Conservation (phyloP, 768 basidiomycete genomes). For the Calocybe indica region DNA sequence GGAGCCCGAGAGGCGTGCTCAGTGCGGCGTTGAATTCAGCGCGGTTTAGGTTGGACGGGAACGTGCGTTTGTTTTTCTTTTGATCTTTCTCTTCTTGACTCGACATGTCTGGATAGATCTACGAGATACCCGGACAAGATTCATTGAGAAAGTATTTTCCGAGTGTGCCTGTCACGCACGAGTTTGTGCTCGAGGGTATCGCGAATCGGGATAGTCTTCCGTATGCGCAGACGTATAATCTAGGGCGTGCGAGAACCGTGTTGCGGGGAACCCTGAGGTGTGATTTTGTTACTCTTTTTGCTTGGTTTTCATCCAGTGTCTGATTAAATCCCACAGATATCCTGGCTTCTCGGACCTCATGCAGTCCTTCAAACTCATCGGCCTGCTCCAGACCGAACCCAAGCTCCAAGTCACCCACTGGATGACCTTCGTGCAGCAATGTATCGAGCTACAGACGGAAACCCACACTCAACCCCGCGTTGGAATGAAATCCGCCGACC, state of each 20-base stretch:
- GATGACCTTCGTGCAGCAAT: constrained; percentile 25
- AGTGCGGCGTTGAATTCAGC: constrained; percentile 75
- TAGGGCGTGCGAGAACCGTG: constrained; percentile 49
- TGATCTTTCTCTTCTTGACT: neutral
- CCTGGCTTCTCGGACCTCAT: constrained; percentile 76
- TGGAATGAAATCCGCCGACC: constrained; percentile 9
- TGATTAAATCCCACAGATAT: constrained; percentile 44
- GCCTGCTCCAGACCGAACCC: constrained; percentile 48
- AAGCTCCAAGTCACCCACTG: constrained; percentile 34
- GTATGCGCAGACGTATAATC: constrained; percentile 62
- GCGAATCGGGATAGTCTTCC: constrained; percentile 79
- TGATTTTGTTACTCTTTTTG: constrained; percentile 2
- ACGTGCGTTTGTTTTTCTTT: constrained; percentile 33
- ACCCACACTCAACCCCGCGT: constrained; percentile 6
- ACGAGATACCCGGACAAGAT: constrained; percentile 42
- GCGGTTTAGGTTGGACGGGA: constrained; percentile 48
- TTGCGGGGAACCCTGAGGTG: constrained; percentile 84
- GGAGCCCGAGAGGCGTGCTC: constrained; percentile 86
- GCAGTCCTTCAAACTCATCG: constrained; percentile 64
- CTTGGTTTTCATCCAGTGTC: neutral
- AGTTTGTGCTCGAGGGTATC: constrained; percentile 71
- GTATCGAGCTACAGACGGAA: constrained; percentile 16
- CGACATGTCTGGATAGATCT: constrained; percentile 26
- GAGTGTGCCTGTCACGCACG: constrained; percentile 56
- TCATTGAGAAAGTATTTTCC: constrained; percentile 58